phyloP scores from a whole-genome alignment of 495 filamentous ascomycete genomes.

The Neurospora sp. region DNA sequence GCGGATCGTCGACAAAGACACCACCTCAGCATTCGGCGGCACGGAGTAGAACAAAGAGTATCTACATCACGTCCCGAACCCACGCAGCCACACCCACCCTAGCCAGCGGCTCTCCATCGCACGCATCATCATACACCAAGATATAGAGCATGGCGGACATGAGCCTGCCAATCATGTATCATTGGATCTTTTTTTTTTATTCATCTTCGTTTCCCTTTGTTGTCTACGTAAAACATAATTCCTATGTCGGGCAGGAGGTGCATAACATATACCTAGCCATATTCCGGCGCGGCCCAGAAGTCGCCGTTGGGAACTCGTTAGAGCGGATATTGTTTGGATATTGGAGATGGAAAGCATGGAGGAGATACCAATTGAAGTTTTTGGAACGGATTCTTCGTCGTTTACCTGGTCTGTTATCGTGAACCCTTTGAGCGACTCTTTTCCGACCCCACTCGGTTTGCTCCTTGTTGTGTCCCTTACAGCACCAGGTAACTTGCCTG shows the following conservation, averaged over 20 bases:
- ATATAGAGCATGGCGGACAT: not conserved
- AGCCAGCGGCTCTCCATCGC: not conserved
- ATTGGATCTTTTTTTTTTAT: not conserved
- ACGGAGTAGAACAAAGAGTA: not conserved
- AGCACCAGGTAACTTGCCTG: not conserved
- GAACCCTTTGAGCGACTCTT: not conserved
- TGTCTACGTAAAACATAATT: not conserved
- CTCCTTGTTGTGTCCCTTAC: not conserved
- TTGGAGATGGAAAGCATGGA: not conserved
- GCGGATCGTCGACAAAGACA: not conserved
- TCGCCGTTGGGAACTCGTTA: not conserved
- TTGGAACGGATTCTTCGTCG: not conserved
- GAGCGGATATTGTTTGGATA: not conserved
- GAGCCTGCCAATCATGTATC: not conserved
- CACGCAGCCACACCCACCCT: not conserved
- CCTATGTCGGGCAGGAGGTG: not conserved
- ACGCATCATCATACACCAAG: not conserved
- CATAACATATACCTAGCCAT: not conserved
- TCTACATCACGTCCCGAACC: not conserved
- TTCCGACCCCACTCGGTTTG: too few relatives aligned
- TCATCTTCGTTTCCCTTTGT: not conserved
- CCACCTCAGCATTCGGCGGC: not conserved
- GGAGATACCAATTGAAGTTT: not conserved
- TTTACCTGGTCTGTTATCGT: not conserved
- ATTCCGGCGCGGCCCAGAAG: not conserved